phyloP scores from a whole-genome alignment of 1,139 yeast genomes.

The Candida tetrigidarum region DNA sequence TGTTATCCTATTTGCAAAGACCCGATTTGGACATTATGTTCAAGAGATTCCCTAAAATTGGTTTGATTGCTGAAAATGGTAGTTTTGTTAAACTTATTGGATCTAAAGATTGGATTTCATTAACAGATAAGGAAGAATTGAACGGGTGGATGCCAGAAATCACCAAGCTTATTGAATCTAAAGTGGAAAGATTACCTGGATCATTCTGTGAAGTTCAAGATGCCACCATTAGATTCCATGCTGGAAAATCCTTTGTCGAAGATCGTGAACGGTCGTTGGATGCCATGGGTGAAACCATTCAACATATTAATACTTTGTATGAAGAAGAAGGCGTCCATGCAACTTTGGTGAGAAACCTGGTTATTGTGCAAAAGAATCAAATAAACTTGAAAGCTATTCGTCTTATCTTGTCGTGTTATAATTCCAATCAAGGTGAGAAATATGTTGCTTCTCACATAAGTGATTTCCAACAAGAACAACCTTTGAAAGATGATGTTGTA shows the following conservation, averaged over 20 bases:
- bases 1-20: constrained; percentile 67
- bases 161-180: constrained; percentile 61
- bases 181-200: constrained; percentile 82
- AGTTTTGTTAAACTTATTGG: constrained; percentile 66
- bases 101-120: constrained; percentile 63
- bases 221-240: constrained; percentile 73
- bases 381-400: constrained; percentile 57
- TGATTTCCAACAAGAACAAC: constrained; percentile 10
- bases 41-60: constrained; percentile 69
- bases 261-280: constrained; percentile 69
- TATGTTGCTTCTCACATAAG: constrained; percentile 26
- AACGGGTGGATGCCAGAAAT: constrained; percentile 66
- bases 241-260: constrained; percentile 61
- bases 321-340: constrained; percentile 76
- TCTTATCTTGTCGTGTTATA: constrained; percentile 44
- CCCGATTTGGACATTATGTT: constrained; percentile 69
- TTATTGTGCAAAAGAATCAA: constrained; percentile 67
- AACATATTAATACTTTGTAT: constrained; percentile 81
- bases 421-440: constrained; percentile 19
- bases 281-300: constrained; percentile 82
- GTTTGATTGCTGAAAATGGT: constrained; percentile 90
- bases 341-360: constrained; percentile 65
- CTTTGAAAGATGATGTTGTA: constrained; percentile 8
- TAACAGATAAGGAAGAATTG: constrained; percentile 56
- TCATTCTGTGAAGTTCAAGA: constrained; percentile 75